A percentile compares a stretch with the other conserved stretches of the same genome.
phyloP scores from a whole-genome alignment of 495 filamentous ascomycete genomes.

The Aspergillus wentii region DNA sequence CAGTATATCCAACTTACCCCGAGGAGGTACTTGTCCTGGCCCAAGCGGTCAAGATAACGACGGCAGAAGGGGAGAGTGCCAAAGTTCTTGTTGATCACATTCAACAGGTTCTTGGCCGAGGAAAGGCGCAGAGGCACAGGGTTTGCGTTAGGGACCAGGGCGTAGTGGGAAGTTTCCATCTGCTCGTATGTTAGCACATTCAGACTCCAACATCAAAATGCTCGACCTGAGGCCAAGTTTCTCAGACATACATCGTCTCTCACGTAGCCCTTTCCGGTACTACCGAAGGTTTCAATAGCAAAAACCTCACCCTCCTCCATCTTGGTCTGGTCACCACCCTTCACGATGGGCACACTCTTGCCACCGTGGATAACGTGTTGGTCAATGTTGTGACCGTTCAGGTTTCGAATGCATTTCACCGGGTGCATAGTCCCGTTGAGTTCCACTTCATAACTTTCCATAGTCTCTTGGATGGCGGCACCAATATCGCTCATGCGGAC shows the following conservation, averaged over 20 bases:
- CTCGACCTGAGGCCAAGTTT: too few relatives aligned
- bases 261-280: conserved; percentile 83
- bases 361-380: conserved; percentile 83
- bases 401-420: conserved; percentile 80
- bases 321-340: conserved; percentile 71
- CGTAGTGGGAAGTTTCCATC: conserved; percentile 75
- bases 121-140: conserved; percentile 63
- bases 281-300: conserved; percentile 92
- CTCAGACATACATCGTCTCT: conserved; percentile 62
- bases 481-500: conserved; percentile 74
- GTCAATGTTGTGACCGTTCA: conserved; percentile 85
- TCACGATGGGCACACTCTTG: conserved; percentile 89
- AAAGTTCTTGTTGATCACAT: conserved; percentile 89
- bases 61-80: conserved; percentile 83
- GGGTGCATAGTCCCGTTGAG: conserved; percentile 72
- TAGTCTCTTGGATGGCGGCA: conserved; percentile 73
- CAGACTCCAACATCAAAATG: not conserved
- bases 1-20: conserved; percentile 61
- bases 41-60: conserved; percentile 79
- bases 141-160: conserved; percentile 56
- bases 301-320: conserved; percentile 96
- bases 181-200: conserved; percentile 18
- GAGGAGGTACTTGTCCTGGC: conserved; percentile 83
- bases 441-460: conserved; percentile 86
- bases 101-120: conserved; percentile 77